Base-by-base conservation (phyloP, 306 rosid genomes). In the Sesbania bispinosa region DNA sequence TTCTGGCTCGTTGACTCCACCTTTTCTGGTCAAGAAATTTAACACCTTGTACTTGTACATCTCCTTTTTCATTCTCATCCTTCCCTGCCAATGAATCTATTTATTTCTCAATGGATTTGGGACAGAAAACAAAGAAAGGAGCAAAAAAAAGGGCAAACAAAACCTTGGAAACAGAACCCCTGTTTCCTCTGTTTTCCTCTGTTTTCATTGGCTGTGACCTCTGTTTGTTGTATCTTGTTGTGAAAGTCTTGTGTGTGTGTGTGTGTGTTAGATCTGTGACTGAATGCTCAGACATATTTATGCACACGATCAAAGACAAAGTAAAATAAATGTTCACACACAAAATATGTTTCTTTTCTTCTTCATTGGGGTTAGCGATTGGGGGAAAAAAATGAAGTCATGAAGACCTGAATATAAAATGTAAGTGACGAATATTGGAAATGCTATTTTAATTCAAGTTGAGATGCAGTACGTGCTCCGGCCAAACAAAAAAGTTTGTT, bases 21-120 rank as follows among this genome's bases (percentile, higher is more conserved):
- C 86, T 69, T 84, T 86, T 61, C 82, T 77, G 38, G 62, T 83
- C 86, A 89, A 84, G 66, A 82, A 78, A 21, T 66, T 73, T 63
- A 86, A 45, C 66, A 81, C n/a, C n/a, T n/a, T n/a, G n/a, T n/a
- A 78, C 71, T 50, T 84, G 83, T 6, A 27, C 3, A 30, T 21
- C 42, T 43, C 67, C 47, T 23, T 45, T 50, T 70, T 67, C 36
- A 42, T 45, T 5, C 19, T 50, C 52, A 42, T 15, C 41, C 5
- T 62, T 4, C 47, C 21, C 68, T 71, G 65, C 39, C n/a, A 53
- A 19, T 18, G 43, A 39, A 29, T 10, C 27, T 33, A 29, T 6
- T 19, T 35, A 27, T 26, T 18, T 62, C 10, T n/a, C n/a, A n/a
- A 23, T 15, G 24, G 52, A 21, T 47, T 20, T 24, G 29, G 3